These are phyloP conservation scores for Aspergillus incahuasiensis DNA, from an alignment of 495 filamentous ascomycete genomes.

Conservation along the genomic window DNA sequence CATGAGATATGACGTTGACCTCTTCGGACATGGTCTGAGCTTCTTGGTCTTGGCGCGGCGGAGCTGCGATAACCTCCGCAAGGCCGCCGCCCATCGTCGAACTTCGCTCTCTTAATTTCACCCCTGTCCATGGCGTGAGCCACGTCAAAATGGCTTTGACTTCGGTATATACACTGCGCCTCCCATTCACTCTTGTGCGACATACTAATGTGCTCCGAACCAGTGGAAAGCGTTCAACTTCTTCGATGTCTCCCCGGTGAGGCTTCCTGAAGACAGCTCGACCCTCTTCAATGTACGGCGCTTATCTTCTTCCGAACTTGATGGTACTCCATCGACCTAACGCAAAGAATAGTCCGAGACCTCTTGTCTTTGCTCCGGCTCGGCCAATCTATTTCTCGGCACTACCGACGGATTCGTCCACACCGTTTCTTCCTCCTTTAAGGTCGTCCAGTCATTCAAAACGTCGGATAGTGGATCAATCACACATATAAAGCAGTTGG, in stretches of 20 bases:
- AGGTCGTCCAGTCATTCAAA: conserved; percentile 77
- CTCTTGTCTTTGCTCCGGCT: conserved; percentile 73
- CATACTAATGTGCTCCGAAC: conserved; percentile 4
- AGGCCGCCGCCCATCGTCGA: conserved; percentile 7
- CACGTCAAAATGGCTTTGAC: conserved; percentile 44
- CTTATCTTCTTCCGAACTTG: background rate
- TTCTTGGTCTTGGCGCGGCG: conserved; percentile 17
- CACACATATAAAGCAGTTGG: conserved; percentile 92
- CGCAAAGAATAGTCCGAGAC: conserved; percentile 51
- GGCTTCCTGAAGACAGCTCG: conserved; percentile 67
- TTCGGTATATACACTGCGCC: conserved; percentile 38
- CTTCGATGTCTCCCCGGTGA: conserved; percentile 88
- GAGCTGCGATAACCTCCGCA: conserved; percentile 15
- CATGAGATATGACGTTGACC: conserved; percentile 1
- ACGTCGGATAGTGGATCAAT: conserved; percentile 76
- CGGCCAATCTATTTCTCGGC: conserved; percentile 85
- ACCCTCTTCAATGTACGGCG: conserved; percentile 55
- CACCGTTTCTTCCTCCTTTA: conserved; percentile 82
- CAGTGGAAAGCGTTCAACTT: conserved; percentile 99
- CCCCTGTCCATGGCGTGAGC: conserved; percentile 30
- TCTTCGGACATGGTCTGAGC: conserved; percentile 5
- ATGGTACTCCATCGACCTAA: conserved; percentile 13
- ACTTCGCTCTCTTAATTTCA: conserved; percentile 19
- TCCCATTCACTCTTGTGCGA: background rate
- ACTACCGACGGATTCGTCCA: conserved; percentile 78